phyloP scores from a whole-genome alignment of 352 stramenopile species.

The Pythium biforme region DNA sequence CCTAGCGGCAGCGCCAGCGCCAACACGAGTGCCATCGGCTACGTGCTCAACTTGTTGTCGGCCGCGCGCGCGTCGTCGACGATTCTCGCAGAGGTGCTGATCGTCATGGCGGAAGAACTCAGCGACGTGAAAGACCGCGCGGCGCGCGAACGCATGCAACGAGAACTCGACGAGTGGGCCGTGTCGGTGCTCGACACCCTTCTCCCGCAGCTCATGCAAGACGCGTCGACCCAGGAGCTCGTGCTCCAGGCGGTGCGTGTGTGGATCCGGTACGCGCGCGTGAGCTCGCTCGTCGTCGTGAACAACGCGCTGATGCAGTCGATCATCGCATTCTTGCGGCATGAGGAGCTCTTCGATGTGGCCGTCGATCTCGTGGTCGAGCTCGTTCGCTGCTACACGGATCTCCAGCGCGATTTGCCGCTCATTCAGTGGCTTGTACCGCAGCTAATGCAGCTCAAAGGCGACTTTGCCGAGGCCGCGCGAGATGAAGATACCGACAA shows the following conservation, averaged over 20 bases:
- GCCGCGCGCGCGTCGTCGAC: slow-evolving; percentile 32
- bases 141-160: slow-evolving; percentile 48
- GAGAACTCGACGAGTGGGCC: slow-evolving; percentile 64
- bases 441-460: slow-evolving; percentile 64
- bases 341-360: slow-evolving; percentile 83
- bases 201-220: slow-evolving; percentile 77
- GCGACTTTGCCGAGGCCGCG: slow-evolving; percentile 48
- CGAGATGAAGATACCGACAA: slow-evolving; percentile 70
- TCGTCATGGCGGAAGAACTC: slow-evolving; percentile 73
- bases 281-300: slow-evolving; percentile 42
- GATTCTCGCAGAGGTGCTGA: slow-evolving; percentile 54
- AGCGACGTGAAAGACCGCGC: slow-evolving; percentile 48
- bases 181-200: slow-evolving; percentile 52
- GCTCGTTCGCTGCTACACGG: slow-evolving; percentile 63
- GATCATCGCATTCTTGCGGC: slow-evolving; percentile 53
- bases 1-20: too few relatives aligned
- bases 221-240: slow-evolving; percentile 51
- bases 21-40: slow-evolving; percentile 44
- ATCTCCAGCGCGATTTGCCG: slow-evolving; percentile 38
- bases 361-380: slow-evolving; percentile 82
- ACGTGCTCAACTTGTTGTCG: slow-evolving; percentile 51
- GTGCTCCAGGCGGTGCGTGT: slow-evolving; percentile 57
- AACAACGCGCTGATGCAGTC: slow-evolving; percentile 72
- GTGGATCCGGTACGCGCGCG: slow-evolving; percentile 61
- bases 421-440: slow-evolving; percentile 81